phyloP scores from a whole-genome alignment of 495 filamentous ascomycete genomes.

The Hypoxylon lienhwacheense region DNA sequence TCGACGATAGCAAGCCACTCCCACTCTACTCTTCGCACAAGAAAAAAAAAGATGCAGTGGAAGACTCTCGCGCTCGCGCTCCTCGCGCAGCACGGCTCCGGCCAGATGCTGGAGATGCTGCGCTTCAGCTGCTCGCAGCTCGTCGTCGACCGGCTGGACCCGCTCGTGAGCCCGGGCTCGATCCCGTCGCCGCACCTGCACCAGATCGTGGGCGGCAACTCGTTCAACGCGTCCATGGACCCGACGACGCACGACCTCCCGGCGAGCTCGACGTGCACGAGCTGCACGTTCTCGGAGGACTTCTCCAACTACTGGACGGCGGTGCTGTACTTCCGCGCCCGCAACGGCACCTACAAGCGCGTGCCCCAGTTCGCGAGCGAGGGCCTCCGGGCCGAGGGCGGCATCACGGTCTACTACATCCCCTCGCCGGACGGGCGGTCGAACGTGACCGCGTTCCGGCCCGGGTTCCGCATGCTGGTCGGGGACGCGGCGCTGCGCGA shows the following conservation, averaged over 20 bases:
- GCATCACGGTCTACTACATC: constrained; percentile 50
- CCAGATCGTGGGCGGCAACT: constrained; percentile 47
- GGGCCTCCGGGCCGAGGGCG: constrained; percentile 40
- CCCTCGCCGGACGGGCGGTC: constrained; percentile 28
- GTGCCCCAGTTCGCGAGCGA: constrained; percentile 45
- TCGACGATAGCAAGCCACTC: constrained; percentile 19
- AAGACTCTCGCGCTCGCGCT: constrained; percentile 42
- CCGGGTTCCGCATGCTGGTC: constrained; percentile 70
- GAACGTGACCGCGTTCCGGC: constrained; percentile 62
- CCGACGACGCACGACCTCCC: constrained; percentile 34
- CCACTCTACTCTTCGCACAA: too few species aligned
- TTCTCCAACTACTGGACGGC: constrained; percentile 50
- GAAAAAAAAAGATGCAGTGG: constrained; percentile 48
- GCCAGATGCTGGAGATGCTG: constrained; percentile 40
- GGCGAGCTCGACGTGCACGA: constrained; percentile 38
- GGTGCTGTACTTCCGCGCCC: constrained; percentile 44
- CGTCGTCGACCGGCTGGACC: constrained; percentile 63
- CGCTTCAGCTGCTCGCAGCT: constrained; percentile 48
- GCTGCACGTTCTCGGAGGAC: constrained; percentile 42
- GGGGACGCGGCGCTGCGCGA: constrained; percentile 57
- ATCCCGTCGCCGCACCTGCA: constrained; percentile 48
- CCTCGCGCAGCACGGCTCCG: constrained; percentile 36
- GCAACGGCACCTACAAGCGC: constrained; percentile 47
- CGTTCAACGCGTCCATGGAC: constrained; percentile 42
- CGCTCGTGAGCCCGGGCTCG: constrained; percentile 61